phyloP scores from a whole-genome alignment of 108 stramenopile genomes.

The Cyclotella cryptica region DNA sequence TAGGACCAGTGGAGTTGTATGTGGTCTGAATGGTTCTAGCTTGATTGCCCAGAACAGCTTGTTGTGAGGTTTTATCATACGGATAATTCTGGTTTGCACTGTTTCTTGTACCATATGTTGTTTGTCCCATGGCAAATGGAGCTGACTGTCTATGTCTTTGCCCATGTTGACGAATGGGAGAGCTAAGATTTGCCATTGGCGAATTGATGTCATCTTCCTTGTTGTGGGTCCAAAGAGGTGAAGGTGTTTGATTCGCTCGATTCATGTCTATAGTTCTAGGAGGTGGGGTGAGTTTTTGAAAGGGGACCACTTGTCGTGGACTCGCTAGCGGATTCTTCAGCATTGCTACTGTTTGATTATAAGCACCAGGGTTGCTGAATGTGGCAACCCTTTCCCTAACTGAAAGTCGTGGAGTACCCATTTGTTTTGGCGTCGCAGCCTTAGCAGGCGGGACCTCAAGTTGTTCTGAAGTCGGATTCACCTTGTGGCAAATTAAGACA shows the following conservation, averaged over 20 bases:
- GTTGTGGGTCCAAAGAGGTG: constrained; percentile 9
- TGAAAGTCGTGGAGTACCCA: constrained; percentile 14
- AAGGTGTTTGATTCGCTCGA: constrained; percentile 9
- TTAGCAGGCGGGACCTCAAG: background rate
- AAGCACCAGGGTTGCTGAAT: constrained; percentile 14
- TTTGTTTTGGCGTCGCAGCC: background rate
- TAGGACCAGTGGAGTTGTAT: constrained; percentile 4
- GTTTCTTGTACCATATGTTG: background rate
- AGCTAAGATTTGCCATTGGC: background rate
- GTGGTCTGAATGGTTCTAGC: constrained; percentile 18
- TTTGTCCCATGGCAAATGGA: background rate
- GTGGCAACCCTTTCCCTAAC: constrained; percentile 41
- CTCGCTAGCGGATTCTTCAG: background rate
- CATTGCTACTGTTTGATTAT: constrained; percentile 1
- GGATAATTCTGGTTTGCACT: background rate
- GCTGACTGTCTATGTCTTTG: background rate
- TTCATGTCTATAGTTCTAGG: constrained; percentile 18
- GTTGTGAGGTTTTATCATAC: background rate
- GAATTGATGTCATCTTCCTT: background rate
- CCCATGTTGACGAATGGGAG: background rate
- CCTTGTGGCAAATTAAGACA: constrained; percentile 8
- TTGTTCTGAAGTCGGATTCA: background rate
- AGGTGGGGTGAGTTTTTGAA: constrained; percentile 19
- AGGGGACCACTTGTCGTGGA: background rate
- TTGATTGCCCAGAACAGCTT: constrained; percentile 1